Conservation (phyloP, 2,329 filamentous ascomycete genomes). For the Pseudogymnoascus sp. region DNA sequence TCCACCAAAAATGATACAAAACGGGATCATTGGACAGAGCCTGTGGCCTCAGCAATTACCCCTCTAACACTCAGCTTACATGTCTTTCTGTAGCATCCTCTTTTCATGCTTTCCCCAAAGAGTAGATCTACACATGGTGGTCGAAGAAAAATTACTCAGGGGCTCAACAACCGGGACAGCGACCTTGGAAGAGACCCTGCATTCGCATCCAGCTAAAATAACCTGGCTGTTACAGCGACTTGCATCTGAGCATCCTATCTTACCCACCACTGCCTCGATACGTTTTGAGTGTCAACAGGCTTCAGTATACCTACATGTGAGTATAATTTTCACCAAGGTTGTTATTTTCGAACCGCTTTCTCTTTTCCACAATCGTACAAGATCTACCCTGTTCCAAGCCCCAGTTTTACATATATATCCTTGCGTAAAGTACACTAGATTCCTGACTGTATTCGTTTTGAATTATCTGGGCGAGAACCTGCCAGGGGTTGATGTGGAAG, state of each 20-base stretch:
- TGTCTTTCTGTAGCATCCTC: not conserved
- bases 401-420: slow-evolving; percentile 7
- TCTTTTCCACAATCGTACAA: not conserved
- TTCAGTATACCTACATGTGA: not conserved
- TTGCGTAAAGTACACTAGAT: not conserved
- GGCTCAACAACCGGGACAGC: not conserved
- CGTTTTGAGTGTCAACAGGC: not conserved
- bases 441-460: not conserved
- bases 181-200: not conserved
- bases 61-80: not conserved
- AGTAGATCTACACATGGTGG: slow-evolving; percentile 1
- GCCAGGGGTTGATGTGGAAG: slow-evolving; percentile 4
- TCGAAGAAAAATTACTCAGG: not conserved
- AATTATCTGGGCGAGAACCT: not conserved
- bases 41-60: not conserved
- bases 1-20: not conserved
- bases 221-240: not conserved
- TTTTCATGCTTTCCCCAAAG: not conserved
- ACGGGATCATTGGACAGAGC: not conserved
- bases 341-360: not conserved
- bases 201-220: not conserved
- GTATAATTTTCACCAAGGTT: not conserved
- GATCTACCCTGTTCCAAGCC: not conserved
- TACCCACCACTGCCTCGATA: too few relatives aligned
- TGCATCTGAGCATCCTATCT: not conserved